phyloP scores from a whole-genome alignment of 2,329 filamentous ascomycete species.

The Verticillium klebahnii region DNA sequence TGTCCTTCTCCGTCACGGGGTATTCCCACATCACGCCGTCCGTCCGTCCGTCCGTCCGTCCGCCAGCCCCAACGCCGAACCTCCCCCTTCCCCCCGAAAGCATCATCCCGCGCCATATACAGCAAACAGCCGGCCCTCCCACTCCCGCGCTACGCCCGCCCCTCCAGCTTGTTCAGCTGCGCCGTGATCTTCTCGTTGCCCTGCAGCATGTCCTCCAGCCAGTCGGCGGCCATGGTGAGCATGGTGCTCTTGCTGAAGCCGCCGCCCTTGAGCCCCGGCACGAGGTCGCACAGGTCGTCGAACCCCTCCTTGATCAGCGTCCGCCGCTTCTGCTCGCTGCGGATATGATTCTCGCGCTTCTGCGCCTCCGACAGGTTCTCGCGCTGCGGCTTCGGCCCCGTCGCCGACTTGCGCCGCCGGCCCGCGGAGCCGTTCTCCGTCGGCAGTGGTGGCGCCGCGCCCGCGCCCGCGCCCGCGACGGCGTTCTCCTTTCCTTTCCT shows the following conservation, averaged over 20 bases:
- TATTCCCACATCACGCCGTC: not conserved
- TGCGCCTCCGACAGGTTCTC: conserved; percentile 78
- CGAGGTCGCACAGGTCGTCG: conserved; percentile 70
- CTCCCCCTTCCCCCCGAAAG: not conserved
- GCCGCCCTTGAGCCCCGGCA: conserved; percentile 68
- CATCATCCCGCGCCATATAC: not conserved
- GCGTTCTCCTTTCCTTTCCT: conserved; percentile 44
- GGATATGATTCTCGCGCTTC: conserved; percentile 81
- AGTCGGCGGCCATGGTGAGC: conserved; percentile 70
- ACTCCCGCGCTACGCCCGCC: not conserved
- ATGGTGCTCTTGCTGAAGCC: conserved; percentile 81
- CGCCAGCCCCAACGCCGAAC: not conserved
- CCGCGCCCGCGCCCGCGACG: conserved; percentile 25
- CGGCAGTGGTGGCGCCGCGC: conserved; percentile 1
- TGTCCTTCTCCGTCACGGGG: not conserved
- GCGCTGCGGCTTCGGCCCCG: conserved; percentile 41
- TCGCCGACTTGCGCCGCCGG: conserved; percentile 48
- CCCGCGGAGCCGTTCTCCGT: conserved; percentile 28
- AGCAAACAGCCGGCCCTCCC: not conserved
- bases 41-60: not conserved
- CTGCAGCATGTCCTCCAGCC: conserved; percentile 66
- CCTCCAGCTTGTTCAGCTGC: conserved; percentile 42
- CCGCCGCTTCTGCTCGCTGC: conserved; percentile 80
- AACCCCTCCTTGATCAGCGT: conserved; percentile 80
- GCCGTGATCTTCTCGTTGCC: conserved; percentile 60